Base-by-base conservation (phyloP, 139 green algal genomes). In the Pleodorina starrii region DNA sequence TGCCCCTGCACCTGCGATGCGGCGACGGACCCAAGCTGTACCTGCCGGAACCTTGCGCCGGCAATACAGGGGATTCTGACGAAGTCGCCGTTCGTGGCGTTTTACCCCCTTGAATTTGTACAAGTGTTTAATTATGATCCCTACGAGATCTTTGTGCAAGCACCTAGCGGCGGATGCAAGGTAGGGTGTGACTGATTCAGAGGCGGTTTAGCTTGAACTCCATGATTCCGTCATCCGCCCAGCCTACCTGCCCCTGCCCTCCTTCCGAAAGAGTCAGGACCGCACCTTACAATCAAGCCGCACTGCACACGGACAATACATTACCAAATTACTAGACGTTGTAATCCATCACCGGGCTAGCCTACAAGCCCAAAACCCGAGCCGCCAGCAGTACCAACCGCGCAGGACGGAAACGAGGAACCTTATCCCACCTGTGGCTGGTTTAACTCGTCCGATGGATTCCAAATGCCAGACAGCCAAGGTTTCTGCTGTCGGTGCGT, bases 1-100 rank as follows among this genome's bases (percentile, higher is more conserved):
- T 98, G 96, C 86, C 96, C 96, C 36, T 98, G 96, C 90, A 90
- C 69, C 42, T 98, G 96, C 93, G 93, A 95, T 87, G 96, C 97
- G 36, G 93, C 90, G 0, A 87, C 84, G 0, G 96, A 98, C 59
- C 10, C 85, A 0, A 66, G 0, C 38, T 98, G 96, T 87, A 72
- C 29, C 19, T 98, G 96, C 88, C 93, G 94, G 17, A 95, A 98
- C 87, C 83, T 98, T 43, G 66, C 74, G 0, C 27, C 90, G n/a
- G 89, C 90, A 0, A 73, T 98, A 6, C 89, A 51, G 1, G 90
- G 98, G 5, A 91, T 51, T 0, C 36, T 97, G 0, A 95, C 87
- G 7, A 98, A 98, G 90, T 88, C 90, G 0, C 90, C 95, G 3
- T 92, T 98, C 29, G 95, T 85, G 75, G 92, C 94, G 3, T 89